Base-by-base conservation (phyloP, 306 rosid species). In the Trifolium dubium region DNA sequence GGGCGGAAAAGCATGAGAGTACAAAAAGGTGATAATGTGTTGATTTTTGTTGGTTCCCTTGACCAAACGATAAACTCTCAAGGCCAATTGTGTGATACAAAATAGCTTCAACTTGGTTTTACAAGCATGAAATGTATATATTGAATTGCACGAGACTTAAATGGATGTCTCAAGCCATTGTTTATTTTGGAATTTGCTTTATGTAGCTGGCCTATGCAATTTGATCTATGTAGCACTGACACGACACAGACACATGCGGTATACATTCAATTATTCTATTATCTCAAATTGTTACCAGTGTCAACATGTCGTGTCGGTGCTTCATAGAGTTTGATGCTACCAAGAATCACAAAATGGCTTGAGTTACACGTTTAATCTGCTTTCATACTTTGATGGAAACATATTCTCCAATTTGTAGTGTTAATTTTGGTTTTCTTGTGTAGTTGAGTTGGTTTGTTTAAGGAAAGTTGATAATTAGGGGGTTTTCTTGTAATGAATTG, bases 91-190 rank as follows among this genome's bases (percentile, higher is more conserved):
- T 78, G 64, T 71, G 89, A 63, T 72, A 18, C 72, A 67, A 39
- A 58, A 78, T 54, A 67, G 81, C 86, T 74, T 76, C 87, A 64
- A 70, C 72, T 66, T 76, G 74, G 79, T 77, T 74, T 79, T 49
- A 53, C 77, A 54, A 59, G 75, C 78, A 73, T 79, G 72, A 77
- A 69, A 68, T 90, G 89, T 87, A 87, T 79, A 88, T 88, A 90
- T 77, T 64, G 60, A 80, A 88, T 88, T 86, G 89, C 86, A 69
- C 70, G 85, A 79, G 50, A 84, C 80, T 41, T 67, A 63, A 79
- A 73, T 64, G 83, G 83, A 78, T 80, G 77, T 53, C 59, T 73
- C 85, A 70, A 64, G 69, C 75, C 50, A 31, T 63, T 23, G 71
- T 74, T 71, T 59, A 72, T 49, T 67, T 64, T 79, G 64, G 49